Percentiles rank a stretch among this genome's conserved stretches.
phyloP scores from a whole-genome alignment of 495 filamentous ascomycete genomes.

The Aspergillus saccharolyticus region DNA sequence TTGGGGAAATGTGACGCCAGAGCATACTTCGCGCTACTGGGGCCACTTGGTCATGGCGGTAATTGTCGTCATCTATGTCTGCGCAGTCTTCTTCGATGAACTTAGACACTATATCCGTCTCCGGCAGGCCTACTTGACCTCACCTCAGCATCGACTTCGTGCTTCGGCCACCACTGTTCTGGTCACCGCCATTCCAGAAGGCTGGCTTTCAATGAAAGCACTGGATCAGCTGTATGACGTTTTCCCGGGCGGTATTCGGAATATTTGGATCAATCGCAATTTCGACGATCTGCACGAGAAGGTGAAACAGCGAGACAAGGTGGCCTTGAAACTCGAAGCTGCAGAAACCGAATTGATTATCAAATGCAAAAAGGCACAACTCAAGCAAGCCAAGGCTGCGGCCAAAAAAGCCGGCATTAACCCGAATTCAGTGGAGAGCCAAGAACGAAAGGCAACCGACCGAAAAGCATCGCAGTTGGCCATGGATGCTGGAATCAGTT shows the following conservation, averaged over 20 bases:
- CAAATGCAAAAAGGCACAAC: conserved; percentile 69
- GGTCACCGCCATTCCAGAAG: conserved; percentile 80
- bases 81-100: conserved; percentile 83
- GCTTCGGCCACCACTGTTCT: conserved; percentile 97
- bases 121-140: conserved; percentile 91
- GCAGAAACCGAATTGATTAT: conserved; percentile 83
- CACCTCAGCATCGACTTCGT: conserved; percentile 85
- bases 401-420: conserved; percentile 57
- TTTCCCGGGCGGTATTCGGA: conserved; percentile 90
- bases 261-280: conserved; percentile 95
- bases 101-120: conserved; percentile 88
- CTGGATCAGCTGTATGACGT: conserved; percentile 88
- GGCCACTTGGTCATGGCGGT: conserved; percentile 82
- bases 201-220: conserved; percentile 80
- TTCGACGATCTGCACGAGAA: conserved; percentile 85
- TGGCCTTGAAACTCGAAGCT: conserved; percentile 69
- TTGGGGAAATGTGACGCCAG: conserved; percentile 83
- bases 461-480: conserved; percentile 56
- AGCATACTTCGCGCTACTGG: conserved; percentile 74
- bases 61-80: conserved; percentile 75
- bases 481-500: conserved; percentile 66
- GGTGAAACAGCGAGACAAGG: conserved; percentile 64
- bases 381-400: conserved; percentile 59
- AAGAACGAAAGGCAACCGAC: conserved; percentile 40
- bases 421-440: conserved; percentile 47